Evolutionary conservation across 2,329 filamentous ascomycete genomes (phyloP), one percentile per base, ranked within the genome.

Genomic region (Xylaria sp.): DNA sequence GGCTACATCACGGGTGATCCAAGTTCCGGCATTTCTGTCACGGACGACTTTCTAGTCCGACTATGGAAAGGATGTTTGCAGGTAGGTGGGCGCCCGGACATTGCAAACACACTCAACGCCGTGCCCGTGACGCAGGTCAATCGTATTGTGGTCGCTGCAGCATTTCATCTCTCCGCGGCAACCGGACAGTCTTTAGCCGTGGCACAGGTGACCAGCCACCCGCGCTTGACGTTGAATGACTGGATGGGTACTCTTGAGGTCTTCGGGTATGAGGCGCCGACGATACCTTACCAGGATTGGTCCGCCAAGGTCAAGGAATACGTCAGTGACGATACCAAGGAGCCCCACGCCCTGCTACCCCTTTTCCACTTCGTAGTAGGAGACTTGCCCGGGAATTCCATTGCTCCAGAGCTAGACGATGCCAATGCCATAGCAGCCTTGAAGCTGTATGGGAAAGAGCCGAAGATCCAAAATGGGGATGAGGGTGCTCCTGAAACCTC

Each of bases 1-100:
- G 94, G 95, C 36, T 97, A 97, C 77, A 89, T 97, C 42, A 84
- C 91, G 3, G 95, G 94, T 27, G 89, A 94, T 76, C 85, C 87
- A 0, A 79, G 83, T 50, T 88, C 87, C 10, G 94, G 94, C 57
- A 86, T 87, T 67, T 91, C 82, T 77, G 92, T 90, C 78, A 94
- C 90, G 0, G 94, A 97, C 75, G 95, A 97, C 79, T 98, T 97
- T 83, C 81, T 98, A 9, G 87, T 97, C 69, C 89, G 94, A 45
- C 88, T 97, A 81, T 82, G 91, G 63, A 97, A 97, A 81, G 94
- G 93, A 64, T 97, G 93, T 74, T 83, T 97, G 55, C 94, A 98
- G 79, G 84, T 97, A 1, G 82, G 83, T 1, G 84, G 85, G 2
- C 86, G 93, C 0, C 95, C 94, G 0, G 85, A 87, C 72, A 96